Evolutionary conservation across 108 stramenopile genomes (phyloP).

Genomic region (Nitzschia sp.): DNA sequence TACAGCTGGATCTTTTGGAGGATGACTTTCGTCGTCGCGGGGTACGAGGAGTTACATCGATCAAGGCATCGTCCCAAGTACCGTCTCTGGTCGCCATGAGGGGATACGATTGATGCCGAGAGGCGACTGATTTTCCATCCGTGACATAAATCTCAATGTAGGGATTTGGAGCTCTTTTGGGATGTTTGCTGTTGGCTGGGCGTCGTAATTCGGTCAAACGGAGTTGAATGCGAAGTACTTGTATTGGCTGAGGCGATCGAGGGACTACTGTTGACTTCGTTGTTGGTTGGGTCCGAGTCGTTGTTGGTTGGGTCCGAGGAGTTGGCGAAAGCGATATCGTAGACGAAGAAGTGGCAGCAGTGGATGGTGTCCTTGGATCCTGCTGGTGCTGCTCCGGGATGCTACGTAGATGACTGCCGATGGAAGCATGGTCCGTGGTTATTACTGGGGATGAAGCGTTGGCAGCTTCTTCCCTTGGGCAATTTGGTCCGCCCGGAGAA

Average conservation of each 20-base stretch:
- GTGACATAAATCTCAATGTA: slow-evolving; percentile 26
- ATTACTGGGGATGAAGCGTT: too few species aligned
- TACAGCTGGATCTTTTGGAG: not conserved
- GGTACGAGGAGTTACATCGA: slow-evolving; percentile 15
- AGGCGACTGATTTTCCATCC: slow-evolving; percentile 6
- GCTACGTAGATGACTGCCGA: too few species aligned
- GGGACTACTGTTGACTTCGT: too few species aligned
- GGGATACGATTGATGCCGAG: slow-evolving; percentile 18
- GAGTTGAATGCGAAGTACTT: slow-evolving; percentile 16
- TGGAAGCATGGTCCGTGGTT: too few species aligned
- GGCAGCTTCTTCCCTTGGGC: too few species aligned
- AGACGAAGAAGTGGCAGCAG: too few species aligned
- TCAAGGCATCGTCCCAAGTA: slow-evolving; percentile 29
- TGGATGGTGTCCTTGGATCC: too few species aligned
- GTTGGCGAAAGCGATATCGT: too few species aligned
- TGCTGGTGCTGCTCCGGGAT: too few species aligned
- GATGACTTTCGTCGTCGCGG: not conserved
- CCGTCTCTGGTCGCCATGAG: slow-evolving; percentile 2
- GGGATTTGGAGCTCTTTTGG: slow-evolving; percentile 16
- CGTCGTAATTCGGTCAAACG: slow-evolving; percentile 16
- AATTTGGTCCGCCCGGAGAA: too few species aligned
- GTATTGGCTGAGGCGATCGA: not conserved
- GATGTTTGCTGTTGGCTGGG: slow-evolving; percentile 10
- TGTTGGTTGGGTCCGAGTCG: too few species aligned
- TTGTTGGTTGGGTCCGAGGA: too few species aligned